Evolutionary conservation across 2,329 filamentous ascomycete species (phyloP).

Genomic region (Talaromyces atroroseus): DNA sequence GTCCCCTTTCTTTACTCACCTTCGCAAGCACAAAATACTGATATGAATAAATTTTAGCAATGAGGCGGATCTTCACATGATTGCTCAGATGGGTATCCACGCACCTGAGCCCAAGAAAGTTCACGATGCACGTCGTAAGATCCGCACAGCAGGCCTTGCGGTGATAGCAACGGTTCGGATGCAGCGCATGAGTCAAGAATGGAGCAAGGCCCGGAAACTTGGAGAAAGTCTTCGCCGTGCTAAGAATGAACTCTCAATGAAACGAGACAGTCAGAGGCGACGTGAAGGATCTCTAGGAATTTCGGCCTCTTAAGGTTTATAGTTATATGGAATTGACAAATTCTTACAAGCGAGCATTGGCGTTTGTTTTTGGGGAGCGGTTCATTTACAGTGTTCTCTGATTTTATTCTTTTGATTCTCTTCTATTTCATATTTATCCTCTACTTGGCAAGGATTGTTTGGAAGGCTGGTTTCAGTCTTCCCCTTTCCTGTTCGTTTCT

Average conservation of each 20-base stretch:
- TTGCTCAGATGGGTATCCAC: slow-evolving; percentile 73
- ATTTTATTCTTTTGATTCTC: not conserved
- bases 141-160: slow-evolving; percentile 37
- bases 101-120: slow-evolving; percentile 28
- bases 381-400: not conserved
- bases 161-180: slow-evolving; percentile 44
- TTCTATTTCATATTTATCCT: not conserved
- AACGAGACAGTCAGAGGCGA: slow-evolving; percentile 9
- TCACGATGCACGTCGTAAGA: slow-evolving; percentile 35
- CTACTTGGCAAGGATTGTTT: not conserved
- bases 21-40: slow-evolving; percentile 1
- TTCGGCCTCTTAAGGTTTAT: not conserved
- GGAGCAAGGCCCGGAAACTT: slow-evolving; percentile 39
- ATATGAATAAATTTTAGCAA: slow-evolving; percentile 58
- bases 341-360: slow-evolving; percentile 5
- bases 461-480: not conserved
- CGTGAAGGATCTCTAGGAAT: slow-evolving; percentile 1
- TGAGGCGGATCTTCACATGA: slow-evolving; percentile 79
- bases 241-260: slow-evolving; percentile 33
- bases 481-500: not conserved
- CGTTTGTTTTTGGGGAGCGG: not conserved
- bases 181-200: slow-evolving; percentile 41
- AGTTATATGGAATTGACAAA: not conserved
- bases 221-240: slow-evolving; percentile 40
- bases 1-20: slow-evolving; percentile 5